Percentiles rank a stretch among this genome's conserved stretches.
phyloP scores from a whole-genome alignment of 2,329 filamentous ascomycete genomes.

The Phyllosticta citribraziliensis region DNA sequence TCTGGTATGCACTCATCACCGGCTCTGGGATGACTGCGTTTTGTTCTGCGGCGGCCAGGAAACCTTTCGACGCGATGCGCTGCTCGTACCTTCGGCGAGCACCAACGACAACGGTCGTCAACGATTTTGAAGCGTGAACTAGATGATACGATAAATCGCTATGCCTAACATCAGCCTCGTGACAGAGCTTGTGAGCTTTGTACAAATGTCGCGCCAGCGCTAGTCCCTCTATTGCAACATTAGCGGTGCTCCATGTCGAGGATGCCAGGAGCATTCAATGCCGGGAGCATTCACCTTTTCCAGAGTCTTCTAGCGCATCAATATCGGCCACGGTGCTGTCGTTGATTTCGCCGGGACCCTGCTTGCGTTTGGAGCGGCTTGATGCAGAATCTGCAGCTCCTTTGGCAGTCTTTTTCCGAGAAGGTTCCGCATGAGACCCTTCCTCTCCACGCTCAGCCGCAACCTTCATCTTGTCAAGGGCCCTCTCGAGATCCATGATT shows the following conservation, averaged over 20 bases:
- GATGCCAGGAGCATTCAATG: neutral
- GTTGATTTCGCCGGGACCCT: neutral
- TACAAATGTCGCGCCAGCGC: constrained; percentile 18
- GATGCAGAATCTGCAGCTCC: neutral
- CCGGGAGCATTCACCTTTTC: neutral
- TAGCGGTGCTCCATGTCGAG: neutral
- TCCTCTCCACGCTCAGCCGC: neutral
- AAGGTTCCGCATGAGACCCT: neutral
- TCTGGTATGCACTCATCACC: neutral
- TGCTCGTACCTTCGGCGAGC: constrained; percentile 13
- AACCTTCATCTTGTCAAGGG: constrained; percentile 16
- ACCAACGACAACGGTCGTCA: constrained; percentile 19
- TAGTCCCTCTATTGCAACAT: neutral
- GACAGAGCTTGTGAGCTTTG: constrained; percentile 20
- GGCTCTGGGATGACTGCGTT: neutral
- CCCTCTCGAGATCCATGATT: constrained; percentile 21
- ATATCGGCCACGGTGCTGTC: neutral
- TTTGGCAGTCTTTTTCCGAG: neutral
- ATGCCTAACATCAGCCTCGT: constrained; percentile 11
- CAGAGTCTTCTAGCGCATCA: neutral
- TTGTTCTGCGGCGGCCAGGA: neutral
- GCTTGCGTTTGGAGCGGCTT: neutral
- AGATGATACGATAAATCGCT: constrained; percentile 19
- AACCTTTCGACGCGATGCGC: neutral
- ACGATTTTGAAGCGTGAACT: constrained; percentile 15